phyloP scores from a whole-genome alignment of 1,139 yeast genomes.

The Arxiozyma slooffiae region DNA sequence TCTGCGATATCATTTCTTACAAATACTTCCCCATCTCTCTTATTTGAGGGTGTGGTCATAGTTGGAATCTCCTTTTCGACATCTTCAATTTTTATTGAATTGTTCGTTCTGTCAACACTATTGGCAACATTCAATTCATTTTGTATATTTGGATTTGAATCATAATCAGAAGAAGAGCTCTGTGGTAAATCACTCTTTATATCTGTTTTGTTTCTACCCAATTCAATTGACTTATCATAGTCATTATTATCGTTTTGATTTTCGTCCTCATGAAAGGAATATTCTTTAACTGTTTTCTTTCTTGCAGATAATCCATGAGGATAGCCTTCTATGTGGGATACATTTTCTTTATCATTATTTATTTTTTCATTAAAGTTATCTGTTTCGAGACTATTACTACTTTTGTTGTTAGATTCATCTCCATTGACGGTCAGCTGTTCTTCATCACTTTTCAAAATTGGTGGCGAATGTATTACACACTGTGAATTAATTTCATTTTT shows the following conservation, averaged over 20 bases:
- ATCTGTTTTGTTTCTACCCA: conserved; percentile 8
- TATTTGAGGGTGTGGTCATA: background rate
- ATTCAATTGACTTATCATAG: conserved; percentile 1
- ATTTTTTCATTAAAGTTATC: background rate
- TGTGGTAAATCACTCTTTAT: background rate
- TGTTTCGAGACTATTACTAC: background rate
- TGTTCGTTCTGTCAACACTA: background rate
- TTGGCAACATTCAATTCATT: background rate
- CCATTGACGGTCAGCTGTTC: background rate
- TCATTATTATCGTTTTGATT: background rate
- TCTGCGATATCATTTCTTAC: background rate
- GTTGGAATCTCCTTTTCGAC: background rate
- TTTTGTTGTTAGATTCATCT: background rate
- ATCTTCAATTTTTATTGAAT: background rate
- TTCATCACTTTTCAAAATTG: background rate
- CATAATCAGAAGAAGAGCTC: background rate
- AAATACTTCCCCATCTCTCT: background rate
- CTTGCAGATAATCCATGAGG: conserved; percentile 17
- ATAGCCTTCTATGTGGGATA: conserved; percentile 9
- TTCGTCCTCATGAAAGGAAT: background rate
- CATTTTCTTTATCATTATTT: background rate
- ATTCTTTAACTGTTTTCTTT: conserved; percentile 4
- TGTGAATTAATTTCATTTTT: background rate
- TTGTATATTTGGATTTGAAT: background rate
- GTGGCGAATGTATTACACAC: background rate